These are phyloP conservation scores for Prunus kanzakura DNA, from an alignment of 306 rosid species.

Conservation along the genomic window DNA sequence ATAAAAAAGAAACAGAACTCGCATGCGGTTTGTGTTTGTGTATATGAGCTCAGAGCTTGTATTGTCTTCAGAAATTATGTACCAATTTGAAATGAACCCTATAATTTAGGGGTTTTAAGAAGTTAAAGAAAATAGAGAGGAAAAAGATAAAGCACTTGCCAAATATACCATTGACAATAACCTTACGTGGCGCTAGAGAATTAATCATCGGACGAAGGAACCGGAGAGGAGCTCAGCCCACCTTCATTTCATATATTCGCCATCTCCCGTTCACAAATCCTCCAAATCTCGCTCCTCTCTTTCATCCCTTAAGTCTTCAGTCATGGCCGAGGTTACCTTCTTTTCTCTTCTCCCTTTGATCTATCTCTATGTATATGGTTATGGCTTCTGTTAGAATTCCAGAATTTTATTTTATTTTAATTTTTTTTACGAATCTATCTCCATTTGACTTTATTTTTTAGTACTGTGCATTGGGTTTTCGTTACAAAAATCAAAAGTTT, in stretches of 20 bases:
- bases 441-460: neutral
- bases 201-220: neutral
- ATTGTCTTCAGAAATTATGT: too few species aligned
- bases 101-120: too few species aligned
- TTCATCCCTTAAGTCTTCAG: neutral
- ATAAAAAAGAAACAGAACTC: too few species aligned
- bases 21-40: too few species aligned
- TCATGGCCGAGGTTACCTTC: slow-evolving; percentile 16
- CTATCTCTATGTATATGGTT: neutral
- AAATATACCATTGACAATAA: neutral
- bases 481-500: neutral
- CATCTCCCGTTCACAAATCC: neutral
- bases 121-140: too few species aligned
- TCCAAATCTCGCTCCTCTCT: neutral
- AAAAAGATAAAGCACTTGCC: too few species aligned
- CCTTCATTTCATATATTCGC: neutral
- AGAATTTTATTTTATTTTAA: neutral
- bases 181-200: neutral
- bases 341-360: neutral
- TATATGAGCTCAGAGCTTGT: too few species aligned
- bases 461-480: neutral
- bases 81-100: too few species aligned
- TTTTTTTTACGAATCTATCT: neutral
- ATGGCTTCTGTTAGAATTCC: neutral
- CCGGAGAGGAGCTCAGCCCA: neutral